Conservation (phyloP, 2,329 filamentous ascomycete genomes). For the Colletotrichum sublineola region DNA sequence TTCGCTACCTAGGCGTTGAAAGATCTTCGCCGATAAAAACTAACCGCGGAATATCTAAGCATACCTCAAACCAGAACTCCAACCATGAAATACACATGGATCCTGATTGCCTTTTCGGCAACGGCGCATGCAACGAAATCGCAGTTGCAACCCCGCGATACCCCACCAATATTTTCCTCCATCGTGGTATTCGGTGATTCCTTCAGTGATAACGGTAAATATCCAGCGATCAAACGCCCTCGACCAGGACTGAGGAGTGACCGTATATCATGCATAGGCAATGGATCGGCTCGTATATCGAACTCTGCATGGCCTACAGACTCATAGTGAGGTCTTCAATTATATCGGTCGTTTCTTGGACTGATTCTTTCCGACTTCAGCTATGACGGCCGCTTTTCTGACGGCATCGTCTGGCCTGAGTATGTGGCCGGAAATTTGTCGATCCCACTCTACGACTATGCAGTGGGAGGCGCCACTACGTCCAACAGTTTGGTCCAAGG, state of each 20-base stretch:
- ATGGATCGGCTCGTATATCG: constrained; percentile 30
- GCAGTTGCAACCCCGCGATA: background rate
- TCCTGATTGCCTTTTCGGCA: constrained; percentile 1
- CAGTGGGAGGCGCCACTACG: constrained; percentile 32
- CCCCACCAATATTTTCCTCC: background rate
- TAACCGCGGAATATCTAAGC: background rate
- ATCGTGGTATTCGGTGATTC: constrained; percentile 37
- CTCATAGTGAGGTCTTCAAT: constrained; percentile 19
- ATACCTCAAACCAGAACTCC: background rate
- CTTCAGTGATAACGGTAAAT: constrained; percentile 33
- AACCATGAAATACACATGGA: background rate
- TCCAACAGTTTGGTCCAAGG: constrained; percentile 33
- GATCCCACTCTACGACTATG: constrained; percentile 40
- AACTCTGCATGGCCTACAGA: constrained; percentile 33
- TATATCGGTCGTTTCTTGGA: fast-evolving
- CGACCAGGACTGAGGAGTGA: background rate
- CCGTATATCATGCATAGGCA: background rate
- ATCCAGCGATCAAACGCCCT: background rate
- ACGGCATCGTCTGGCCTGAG: constrained; percentile 38
- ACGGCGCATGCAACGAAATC: background rate
- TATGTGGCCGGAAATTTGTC: constrained; percentile 35
- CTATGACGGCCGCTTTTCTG: constrained; percentile 35
- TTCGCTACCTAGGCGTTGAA: background rate
- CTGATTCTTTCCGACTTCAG: background rate
- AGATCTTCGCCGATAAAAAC: background rate